Evolutionary conservation across 345 rosid species (phyloP).

Genomic region (Psidium friedrichsthalianum): DNA sequence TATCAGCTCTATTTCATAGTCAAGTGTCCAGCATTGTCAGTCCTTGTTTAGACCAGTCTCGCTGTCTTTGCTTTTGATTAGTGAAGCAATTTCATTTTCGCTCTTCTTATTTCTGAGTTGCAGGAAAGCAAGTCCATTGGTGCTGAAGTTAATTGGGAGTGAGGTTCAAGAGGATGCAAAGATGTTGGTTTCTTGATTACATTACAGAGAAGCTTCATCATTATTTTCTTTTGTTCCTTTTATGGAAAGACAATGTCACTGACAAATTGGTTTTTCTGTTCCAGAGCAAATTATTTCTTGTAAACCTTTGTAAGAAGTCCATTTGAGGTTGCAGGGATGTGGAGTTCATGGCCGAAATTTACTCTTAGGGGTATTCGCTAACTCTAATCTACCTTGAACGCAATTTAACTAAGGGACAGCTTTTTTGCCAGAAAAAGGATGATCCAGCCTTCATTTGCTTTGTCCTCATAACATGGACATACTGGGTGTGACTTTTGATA

Average conservation of each 20-base stretch:
- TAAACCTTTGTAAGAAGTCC: conserved; percentile 82
- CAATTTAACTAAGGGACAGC: not conserved
- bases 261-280: conserved; percentile 6
- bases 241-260: not conserved
- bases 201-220: not conserved
- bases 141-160: conserved; percentile 97
- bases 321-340: conserved; percentile 74
- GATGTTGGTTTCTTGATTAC: conserved; percentile 35
- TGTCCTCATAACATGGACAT: not conserved
- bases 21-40: not conserved
- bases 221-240: not conserved
- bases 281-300: conserved; percentile 62
- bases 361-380: conserved; percentile 60
- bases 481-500: conserved; percentile 1
- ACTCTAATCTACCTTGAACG: conserved; percentile 2
- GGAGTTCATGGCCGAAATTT: conserved; percentile 74
- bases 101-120: not conserved
- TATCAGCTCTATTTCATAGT: not conserved
- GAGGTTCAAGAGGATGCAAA: conserved; percentile 60
- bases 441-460: not conserved
- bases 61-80: not conserved
- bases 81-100: not conserved
- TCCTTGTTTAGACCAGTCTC: not conserved
- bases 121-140: conserved; percentile 93
- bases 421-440: not conserved